A percentile compares a stretch with the other conserved stretches of the same genome.
Evolutionary conservation across 1,284 basidiomycete species (phyloP).

Genomic region (Malassezia equina): DNA sequence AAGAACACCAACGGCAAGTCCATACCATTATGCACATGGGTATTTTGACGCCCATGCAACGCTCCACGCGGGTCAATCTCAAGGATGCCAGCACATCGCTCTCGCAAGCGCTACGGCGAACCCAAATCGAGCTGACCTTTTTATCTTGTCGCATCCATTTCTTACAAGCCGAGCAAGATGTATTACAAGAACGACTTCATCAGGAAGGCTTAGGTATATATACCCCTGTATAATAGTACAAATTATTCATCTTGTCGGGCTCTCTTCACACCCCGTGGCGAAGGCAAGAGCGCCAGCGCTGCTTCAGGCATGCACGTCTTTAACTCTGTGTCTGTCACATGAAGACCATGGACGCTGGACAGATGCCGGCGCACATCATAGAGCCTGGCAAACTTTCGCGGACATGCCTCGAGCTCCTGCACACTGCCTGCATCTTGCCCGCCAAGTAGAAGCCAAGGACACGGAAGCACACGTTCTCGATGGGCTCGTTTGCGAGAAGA

Average conservation of each 20-base stretch:
- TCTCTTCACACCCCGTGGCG: constrained; percentile 5
- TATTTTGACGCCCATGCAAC: constrained; percentile 8
- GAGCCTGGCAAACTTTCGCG: constrained; percentile 6
- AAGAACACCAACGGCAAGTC: background rate
- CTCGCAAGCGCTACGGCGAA: background rate
- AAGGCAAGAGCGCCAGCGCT: constrained; percentile 1
- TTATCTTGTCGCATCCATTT: constrained; percentile 1
- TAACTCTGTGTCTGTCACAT: constrained; percentile 8
- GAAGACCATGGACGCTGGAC: constrained; percentile 8
- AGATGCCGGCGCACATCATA: constrained; percentile 17
- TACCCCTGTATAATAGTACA: background rate
- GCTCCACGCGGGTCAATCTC: constrained; percentile 4
- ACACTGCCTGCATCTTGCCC: background rate
- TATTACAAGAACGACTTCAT: background rate
- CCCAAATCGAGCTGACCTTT: constrained; percentile 2
- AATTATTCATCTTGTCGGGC: background rate
- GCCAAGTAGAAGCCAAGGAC: background rate
- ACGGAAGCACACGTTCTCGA: constrained; percentile 2
- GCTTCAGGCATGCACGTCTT: background rate
- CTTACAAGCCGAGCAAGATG: background rate
- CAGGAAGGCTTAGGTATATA: background rate
- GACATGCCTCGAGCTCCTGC: background rate
- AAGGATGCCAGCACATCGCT: background rate
- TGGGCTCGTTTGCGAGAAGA: background rate
- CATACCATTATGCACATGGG: background rate